Conservation (phyloP, 148 eudicot species). For the Fagopyrum homotropicum region DNA sequence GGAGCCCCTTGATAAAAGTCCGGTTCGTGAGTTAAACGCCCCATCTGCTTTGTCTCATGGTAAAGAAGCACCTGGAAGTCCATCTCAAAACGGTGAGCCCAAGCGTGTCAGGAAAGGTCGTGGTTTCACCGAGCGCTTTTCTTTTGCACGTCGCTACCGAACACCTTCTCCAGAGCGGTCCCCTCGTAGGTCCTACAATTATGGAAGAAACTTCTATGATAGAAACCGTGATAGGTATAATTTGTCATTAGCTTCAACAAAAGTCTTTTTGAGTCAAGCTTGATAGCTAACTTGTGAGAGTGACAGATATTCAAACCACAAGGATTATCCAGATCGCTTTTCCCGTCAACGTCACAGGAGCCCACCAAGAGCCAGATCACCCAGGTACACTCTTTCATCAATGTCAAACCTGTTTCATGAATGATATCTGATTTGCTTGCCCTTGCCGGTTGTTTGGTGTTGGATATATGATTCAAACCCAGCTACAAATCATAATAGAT, state of each 20-base stretch:
- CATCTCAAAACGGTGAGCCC: slow-evolving; percentile 71
- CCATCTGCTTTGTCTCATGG: slow-evolving; percentile 35
- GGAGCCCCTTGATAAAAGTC: slow-evolving; percentile 18
- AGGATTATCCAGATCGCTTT: slow-evolving; percentile 58
- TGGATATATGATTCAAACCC: not conserved
- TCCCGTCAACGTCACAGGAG: slow-evolving; percentile 57
- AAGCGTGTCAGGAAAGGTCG: slow-evolving; percentile 92
- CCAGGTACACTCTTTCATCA: slow-evolving; percentile 37
- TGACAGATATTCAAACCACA: slow-evolving; percentile 55
- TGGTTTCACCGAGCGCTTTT: slow-evolving; percentile 75
- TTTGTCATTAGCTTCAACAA: not conserved
- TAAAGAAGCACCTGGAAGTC: slow-evolving; percentile 42
- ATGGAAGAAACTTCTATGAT: slow-evolving; percentile 48
- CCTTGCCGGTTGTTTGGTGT: not conserved
- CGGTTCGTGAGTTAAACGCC: slow-evolving; percentile 23
- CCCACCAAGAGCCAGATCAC: slow-evolving; percentile 78
- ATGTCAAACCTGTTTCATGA: not conserved
- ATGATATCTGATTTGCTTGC: not conserved
- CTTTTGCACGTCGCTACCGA: slow-evolving; percentile 76
- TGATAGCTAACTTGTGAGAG: not conserved
- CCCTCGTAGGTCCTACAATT: slow-evolving; percentile 54
- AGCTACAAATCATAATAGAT: too few relatives aligned
- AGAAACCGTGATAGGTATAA: slow-evolving; percentile 73
- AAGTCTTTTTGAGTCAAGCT: not conserved
- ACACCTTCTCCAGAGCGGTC: slow-evolving; percentile 92